These are phyloP conservation scores for Kwoniella heveanensis DNA, from an alignment of 768 basidiomycete species.

Conservation along the genomic window DNA sequence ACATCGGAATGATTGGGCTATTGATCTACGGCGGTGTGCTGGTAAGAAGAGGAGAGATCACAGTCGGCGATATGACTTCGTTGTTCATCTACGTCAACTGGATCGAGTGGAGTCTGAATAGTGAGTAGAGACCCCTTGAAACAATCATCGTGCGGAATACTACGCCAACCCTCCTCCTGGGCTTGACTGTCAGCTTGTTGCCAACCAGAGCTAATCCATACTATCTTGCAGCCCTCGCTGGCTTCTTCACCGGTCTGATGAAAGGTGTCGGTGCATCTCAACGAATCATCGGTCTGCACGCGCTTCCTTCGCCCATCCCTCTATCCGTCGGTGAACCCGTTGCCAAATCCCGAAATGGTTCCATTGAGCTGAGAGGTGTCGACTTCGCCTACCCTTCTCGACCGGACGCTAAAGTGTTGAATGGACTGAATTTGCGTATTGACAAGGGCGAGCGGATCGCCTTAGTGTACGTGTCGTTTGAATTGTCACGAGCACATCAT, in stretches of 20 bases:
- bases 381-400: conserved; percentile 87
- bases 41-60: conserved; percentile 80
- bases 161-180: too few relatives aligned
- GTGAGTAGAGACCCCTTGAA: conserved; percentile 19
- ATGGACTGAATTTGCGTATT: conserved; percentile 77
- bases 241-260: conserved; percentile 77
- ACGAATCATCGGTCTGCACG: conserved; percentile 88
- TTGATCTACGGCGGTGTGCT: conserved; percentile 79
- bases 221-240: conserved; percentile 35
- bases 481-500: too few relatives aligned
- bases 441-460: conserved; percentile 83
- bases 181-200: too few relatives aligned
- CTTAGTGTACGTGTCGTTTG: conserved; percentile 70
- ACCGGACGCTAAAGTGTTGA: conserved; percentile 72
- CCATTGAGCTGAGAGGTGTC: conserved; percentile 76
- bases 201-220: not conserved
- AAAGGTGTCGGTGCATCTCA: conserved; percentile 88
- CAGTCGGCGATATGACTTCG: conserved; percentile 65
- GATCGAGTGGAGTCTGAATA: conserved; percentile 49
- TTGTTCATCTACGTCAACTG: conserved; percentile 52
- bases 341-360: conserved; percentile 56
- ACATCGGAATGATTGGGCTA: conserved; percentile 51
- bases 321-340: conserved; percentile 40
- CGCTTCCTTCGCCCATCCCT: conserved; percentile 53
- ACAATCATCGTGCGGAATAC: too few relatives aligned